These are phyloP conservation scores for Syzygium oleosum DNA, from an alignment of 345 rosid species.

Conservation along the genomic window DNA sequence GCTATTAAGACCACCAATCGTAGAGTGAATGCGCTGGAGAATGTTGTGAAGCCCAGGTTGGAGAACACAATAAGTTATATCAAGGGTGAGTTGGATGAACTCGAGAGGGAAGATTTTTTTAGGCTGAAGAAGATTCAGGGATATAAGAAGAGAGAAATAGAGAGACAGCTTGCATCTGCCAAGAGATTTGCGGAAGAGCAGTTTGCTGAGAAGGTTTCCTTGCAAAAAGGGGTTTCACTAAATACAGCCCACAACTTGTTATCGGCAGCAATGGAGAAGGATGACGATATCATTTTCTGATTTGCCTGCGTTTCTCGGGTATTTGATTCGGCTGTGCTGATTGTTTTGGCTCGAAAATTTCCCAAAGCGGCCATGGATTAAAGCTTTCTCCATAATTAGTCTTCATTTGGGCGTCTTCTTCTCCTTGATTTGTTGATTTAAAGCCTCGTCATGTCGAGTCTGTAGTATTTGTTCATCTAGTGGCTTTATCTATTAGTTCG, in stretches of 20 bases:
- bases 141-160: slow-evolving; percentile 67
- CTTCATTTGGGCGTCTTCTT: background rate
- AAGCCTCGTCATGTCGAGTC: background rate
- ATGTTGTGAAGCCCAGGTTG: slow-evolving; percentile 82
- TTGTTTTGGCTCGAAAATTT: background rate
- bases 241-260: slow-evolving; percentile 55
- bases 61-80: slow-evolving; percentile 84
- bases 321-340: background rate
- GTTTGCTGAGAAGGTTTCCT: slow-evolving; percentile 56
- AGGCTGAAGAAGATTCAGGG: slow-evolving; percentile 67
- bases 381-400: background rate
- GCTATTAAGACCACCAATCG: slow-evolving; percentile 95
- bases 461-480: background rate
- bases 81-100: slow-evolving; percentile 88
- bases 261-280: slow-evolving; percentile 48
- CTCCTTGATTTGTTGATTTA: background rate
- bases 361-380: background rate
- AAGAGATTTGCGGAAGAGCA: slow-evolving; percentile 54
- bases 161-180: slow-evolving; percentile 18
- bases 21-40: slow-evolving; percentile 86
- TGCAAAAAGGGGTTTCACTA: slow-evolving; percentile 63
- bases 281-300: slow-evolving; percentile 78
- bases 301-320: slow-evolving; percentile 4
- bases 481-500: background rate
- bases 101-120: slow-evolving; percentile 92